phyloP scores from a whole-genome alignment of 208 protist genomes.

The Crithidia thermophila region DNA sequence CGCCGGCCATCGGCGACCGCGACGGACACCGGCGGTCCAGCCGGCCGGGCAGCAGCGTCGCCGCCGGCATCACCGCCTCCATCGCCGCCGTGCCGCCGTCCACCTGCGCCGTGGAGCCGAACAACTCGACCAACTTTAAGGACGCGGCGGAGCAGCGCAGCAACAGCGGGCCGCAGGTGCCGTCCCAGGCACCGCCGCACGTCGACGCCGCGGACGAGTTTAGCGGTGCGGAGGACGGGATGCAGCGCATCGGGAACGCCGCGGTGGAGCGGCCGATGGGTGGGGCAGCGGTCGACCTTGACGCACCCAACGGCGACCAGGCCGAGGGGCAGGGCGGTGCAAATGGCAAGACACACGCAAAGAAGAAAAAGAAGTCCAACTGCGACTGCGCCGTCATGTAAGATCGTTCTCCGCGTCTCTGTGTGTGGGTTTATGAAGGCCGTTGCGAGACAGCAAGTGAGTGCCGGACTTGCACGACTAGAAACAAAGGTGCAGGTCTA shows the following conservation, averaged over 20 bases:
- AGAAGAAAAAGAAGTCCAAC: constrained; percentile 44
- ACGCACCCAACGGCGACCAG: not conserved
- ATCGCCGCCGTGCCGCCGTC: not conserved
- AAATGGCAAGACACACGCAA: not conserved
- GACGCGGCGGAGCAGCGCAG: not conserved
- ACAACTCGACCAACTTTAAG: constrained; percentile 4
- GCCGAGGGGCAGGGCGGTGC: constrained; percentile 1
- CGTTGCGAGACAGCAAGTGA: too few relatives aligned
- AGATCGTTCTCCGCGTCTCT: not conserved
- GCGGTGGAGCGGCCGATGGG: not conserved
- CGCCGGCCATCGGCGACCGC: constrained; percentile 5
- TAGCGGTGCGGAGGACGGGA: not conserved
- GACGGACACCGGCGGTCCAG: not conserved
- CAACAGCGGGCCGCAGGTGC: not conserved
- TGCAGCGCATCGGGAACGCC: not conserved
- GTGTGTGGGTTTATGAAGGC: not conserved
- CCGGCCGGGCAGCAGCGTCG: not conserved
- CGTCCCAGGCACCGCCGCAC: not conserved
- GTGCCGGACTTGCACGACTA: not conserved
- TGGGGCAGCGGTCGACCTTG: constrained; percentile 9
- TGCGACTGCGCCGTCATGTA: constrained; percentile 67
- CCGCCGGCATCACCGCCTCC: not conserved
- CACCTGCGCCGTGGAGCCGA: constrained; percentile 10
- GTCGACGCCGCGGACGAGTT: not conserved
- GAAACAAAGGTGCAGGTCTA: not conserved